Percentiles rank a stretch among this genome's conserved stretches.
These are phyloP conservation scores for Gypsophila paniculata DNA, from an alignment of 179 eudicot genomes.

Conservation along the genomic window DNA sequence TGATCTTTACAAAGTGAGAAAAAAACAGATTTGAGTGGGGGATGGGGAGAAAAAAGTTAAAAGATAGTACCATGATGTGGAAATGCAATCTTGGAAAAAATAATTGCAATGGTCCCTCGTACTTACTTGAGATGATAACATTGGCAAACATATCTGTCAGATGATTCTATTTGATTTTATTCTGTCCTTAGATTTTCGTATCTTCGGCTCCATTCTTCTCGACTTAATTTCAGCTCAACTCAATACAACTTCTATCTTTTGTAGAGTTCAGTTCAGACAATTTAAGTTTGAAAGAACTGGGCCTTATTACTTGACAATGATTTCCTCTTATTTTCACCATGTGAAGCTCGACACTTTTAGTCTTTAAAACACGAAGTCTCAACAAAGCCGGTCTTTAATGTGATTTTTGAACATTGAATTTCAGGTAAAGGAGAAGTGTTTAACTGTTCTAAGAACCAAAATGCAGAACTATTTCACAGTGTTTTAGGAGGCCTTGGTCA, in stretches of 20 bases:
- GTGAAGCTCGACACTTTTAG: slow-evolving; percentile 18
- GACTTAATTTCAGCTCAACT: too few species aligned
- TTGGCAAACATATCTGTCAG: slow-evolving; percentile 7
- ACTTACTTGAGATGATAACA: slow-evolving; percentile 6
- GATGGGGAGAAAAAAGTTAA: slow-evolving; percentile 3
- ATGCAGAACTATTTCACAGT: slow-evolving; percentile 56
- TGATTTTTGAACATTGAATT: not conserved
- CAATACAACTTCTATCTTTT: too few species aligned
- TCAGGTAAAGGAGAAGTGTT: slow-evolving; percentile 65
- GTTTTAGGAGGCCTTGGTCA: slow-evolving; percentile 81
- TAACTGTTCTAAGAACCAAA: slow-evolving; percentile 52
- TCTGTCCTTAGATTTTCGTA: slow-evolving; percentile 1
- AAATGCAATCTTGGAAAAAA: not conserved
- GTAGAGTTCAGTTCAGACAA: too few species aligned
- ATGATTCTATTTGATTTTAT: slow-evolving; percentile 11
- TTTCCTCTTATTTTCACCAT: not conserved
- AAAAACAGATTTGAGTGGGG: not conserved
- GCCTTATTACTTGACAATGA: not conserved
- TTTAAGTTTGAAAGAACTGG: too few species aligned
- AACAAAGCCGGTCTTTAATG: too few species aligned
- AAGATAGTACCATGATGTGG: not conserved
- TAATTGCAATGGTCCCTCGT: not conserved
- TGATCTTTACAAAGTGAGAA: not conserved
- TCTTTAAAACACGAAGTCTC: too few species aligned
- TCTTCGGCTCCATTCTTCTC: too few species aligned